phyloP scores from a whole-genome alignment of 1,284 basidiomycete genomes.

The Cryptococcus hybrid region DNA sequence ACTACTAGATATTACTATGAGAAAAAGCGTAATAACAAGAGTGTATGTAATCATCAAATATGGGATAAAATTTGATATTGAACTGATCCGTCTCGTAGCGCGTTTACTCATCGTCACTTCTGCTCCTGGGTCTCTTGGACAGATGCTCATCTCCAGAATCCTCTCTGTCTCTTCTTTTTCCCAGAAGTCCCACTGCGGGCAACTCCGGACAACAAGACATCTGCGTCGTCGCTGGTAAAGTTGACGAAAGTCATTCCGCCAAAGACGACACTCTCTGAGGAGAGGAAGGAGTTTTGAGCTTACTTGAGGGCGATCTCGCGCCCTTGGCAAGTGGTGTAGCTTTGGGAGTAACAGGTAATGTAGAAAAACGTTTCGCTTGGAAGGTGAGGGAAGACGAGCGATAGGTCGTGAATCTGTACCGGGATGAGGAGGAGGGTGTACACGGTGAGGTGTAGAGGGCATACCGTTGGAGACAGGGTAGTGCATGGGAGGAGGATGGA shows the following conservation, averaged over 20 bases:
- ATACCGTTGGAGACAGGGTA: conserved; percentile 6
- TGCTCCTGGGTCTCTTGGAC: conserved; percentile 21
- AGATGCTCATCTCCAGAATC: conserved; percentile 11
- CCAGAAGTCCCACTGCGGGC: conserved; percentile 40
- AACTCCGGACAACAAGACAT: conserved; percentile 42
- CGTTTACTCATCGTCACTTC: background rate
- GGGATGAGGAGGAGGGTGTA: conserved; percentile 35
- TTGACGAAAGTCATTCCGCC: conserved; percentile 3
- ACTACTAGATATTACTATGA: no score
- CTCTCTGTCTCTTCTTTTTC: conserved; percentile 35
- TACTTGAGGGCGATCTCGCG: conserved; percentile 24
- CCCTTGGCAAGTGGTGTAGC: conserved; percentile 6
- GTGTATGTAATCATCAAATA: no score
- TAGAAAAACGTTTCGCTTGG: conserved; percentile 12
- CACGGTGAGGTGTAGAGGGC: conserved; percentile 17
- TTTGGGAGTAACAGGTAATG: background rate
- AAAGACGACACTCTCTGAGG: background rate
- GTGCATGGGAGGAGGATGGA: conserved; percentile 32
- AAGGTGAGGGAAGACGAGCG: conserved; percentile 28
- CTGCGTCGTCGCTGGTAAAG: conserved; percentile 33
- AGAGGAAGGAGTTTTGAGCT: conserved; percentile 6
- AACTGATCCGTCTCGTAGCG: no score
- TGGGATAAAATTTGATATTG: no score
- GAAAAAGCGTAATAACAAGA: no score
- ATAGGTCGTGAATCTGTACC: conserved; percentile 22